Conservation (phyloP, 2,329 filamentous ascomycete genomes). For the Ramularia endophylla region DNA sequence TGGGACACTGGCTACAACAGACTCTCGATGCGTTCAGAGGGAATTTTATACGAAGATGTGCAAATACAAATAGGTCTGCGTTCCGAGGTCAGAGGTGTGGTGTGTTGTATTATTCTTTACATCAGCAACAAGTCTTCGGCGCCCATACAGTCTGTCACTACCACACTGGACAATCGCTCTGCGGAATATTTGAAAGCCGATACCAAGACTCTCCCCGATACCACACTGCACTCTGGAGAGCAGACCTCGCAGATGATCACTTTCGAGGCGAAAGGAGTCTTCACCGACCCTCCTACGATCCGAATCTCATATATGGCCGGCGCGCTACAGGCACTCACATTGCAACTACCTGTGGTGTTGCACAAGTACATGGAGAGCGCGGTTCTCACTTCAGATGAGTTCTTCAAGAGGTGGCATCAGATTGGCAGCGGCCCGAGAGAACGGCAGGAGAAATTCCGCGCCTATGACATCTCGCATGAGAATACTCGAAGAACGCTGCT, state of each 20-base stretch:
- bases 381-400: slow-evolving; percentile 80
- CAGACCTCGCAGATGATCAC: slow-evolving; percentile 93
- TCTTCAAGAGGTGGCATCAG: slow-evolving; percentile 99
- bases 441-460: slow-evolving; percentile 75
- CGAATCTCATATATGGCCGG: slow-evolving; percentile 92
- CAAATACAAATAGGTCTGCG: slow-evolving; percentile 90
- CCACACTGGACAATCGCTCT: slow-evolving; percentile 71
- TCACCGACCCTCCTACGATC: slow-evolving; percentile 80
- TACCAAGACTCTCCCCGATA: slow-evolving; percentile 81
- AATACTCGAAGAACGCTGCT: slow-evolving; percentile 69
- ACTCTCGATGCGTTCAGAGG: slow-evolving; percentile 72
- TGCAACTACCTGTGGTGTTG: slow-evolving; percentile 80
- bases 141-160: slow-evolving; percentile 85
- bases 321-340: slow-evolving; percentile 82
- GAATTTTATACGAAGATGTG: slow-evolving; percentile 88
- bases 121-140: slow-evolving; percentile 91
- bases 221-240: slow-evolving; percentile 63
- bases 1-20: slow-evolving; percentile 90
- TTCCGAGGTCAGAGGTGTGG: slow-evolving; percentile 90
- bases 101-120: slow-evolving; percentile 92
- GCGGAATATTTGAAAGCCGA: slow-evolving; percentile 72
- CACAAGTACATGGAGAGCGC: slow-evolving; percentile 98
- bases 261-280: slow-evolving; percentile 80
- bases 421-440: slow-evolving; percentile 86
- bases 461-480: slow-evolving; percentile 59